Evolutionary conservation across 164 flowering plant genomes (phyloP).

Genomic region (Nelumbo lutea): DNA sequence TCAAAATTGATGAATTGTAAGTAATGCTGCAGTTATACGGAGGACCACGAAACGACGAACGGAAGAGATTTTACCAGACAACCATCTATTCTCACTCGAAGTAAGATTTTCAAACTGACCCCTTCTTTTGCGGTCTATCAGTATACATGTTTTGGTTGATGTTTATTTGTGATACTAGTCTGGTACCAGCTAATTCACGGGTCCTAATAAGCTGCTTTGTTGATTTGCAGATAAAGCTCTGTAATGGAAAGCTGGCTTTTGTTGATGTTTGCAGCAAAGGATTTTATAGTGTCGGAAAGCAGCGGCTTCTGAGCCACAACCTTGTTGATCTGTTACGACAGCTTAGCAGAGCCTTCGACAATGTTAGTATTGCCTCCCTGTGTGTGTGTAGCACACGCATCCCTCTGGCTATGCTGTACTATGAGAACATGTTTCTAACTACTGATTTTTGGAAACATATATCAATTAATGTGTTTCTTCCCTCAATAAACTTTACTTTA

Average conservation of each 20-base stretch:
- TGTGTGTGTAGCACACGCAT: background rate
- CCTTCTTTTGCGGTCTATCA: background rate
- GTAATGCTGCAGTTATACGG: constrained; percentile 56
- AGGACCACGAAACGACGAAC: constrained; percentile 38
- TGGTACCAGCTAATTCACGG: background rate
- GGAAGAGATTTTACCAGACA: constrained; percentile 42
- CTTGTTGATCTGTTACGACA: constrained; percentile 88
- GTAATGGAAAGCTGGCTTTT: constrained; percentile 77
- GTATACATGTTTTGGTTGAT: background rate
- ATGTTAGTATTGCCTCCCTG: constrained; percentile 39
- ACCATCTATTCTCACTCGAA: constrained; percentile 70
- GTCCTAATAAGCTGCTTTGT: background rate
- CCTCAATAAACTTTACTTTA: background rate
- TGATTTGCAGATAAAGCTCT: constrained; percentile 70
- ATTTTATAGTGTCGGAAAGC: constrained; percentile 71
- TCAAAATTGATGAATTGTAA: too few relatives aligned
- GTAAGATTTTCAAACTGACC: constrained; percentile 33
- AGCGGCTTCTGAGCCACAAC: constrained; percentile 63
- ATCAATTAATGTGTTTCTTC: background rate
- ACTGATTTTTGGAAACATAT: too few relatives aligned
- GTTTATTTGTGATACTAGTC: background rate
- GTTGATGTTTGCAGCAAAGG: constrained; percentile 86
- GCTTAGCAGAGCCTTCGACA: constrained; percentile 88
- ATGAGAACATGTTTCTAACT: too few relatives aligned
- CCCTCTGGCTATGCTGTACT: too few relatives aligned